Conservation (phyloP, 2,329 filamentous ascomycete genomes). For the Dothiorella sarmentorum region DNA sequence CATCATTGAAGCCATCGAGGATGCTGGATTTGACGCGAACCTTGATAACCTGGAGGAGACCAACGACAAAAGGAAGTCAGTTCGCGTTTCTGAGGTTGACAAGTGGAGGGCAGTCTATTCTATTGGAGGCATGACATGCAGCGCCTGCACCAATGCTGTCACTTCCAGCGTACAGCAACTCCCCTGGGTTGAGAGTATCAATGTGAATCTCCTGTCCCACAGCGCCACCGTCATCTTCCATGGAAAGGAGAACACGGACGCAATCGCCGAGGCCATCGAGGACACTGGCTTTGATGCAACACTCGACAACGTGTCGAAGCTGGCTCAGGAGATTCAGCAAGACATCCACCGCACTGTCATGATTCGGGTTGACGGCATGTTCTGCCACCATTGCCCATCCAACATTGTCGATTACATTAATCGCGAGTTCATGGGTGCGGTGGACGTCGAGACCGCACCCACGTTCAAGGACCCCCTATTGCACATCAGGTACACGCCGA, state of each 20-base stretch:
- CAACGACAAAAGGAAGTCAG: constrained; percentile 4
- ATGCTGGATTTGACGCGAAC: constrained; percentile 26
- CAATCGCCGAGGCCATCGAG: constrained; percentile 50
- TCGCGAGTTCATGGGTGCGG: constrained; percentile 43
- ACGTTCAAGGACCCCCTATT: constrained; percentile 61
- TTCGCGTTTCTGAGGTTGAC: constrained; percentile 21
- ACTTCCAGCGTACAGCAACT: constrained; percentile 46
- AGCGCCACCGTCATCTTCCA: constrained; percentile 49
- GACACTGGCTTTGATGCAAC: constrained; percentile 43
- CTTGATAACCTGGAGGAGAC: constrained; percentile 21
- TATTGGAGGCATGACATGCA: constrained; percentile 58
- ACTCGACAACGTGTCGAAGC: constrained; percentile 32
- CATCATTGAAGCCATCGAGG: constrained; percentile 23
- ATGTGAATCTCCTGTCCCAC: constrained; percentile 52
- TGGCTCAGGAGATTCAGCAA: constrained; percentile 19
- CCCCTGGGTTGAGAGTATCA: constrained; percentile 45
- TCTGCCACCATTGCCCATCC: constrained; percentile 45
- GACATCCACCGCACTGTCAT: constrained; percentile 30
- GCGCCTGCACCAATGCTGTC: constrained; percentile 52
- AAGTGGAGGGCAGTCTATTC: constrained; percentile 45
- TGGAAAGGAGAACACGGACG: constrained; percentile 43
- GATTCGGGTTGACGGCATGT: constrained; percentile 43
- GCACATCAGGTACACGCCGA: constrained; percentile 66
- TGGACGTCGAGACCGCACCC: constrained; percentile 55
- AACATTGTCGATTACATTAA: constrained; percentile 55